Percentiles rank a stretch among this genome's conserved stretches.
Evolutionary conservation across 345 rosid species (phyloP).

Genomic region (Eucalyptus albens): DNA sequence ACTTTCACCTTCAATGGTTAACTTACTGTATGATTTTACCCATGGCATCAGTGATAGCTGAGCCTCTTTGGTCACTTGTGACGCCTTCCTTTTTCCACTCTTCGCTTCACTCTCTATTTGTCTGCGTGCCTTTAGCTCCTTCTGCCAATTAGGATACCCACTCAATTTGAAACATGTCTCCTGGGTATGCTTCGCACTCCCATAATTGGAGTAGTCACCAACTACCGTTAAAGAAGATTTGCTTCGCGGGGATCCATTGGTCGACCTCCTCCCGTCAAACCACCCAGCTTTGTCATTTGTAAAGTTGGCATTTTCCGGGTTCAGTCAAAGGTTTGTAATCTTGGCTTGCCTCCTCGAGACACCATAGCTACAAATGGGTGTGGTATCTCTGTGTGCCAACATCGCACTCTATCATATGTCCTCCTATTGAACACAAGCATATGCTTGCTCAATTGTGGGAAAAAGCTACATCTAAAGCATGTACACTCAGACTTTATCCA

Average conservation of each 20-base stretch:
- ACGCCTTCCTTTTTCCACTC: neutral
- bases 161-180: neutral
- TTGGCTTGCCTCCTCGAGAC: neutral
- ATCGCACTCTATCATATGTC: neutral
- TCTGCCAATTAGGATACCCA: neutral
- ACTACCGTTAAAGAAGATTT: neutral
- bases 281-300: neutral
- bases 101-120: neutral
- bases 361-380: neutral
- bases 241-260: neutral
- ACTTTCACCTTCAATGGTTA: neutral
- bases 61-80: neutral
- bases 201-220: neutral
- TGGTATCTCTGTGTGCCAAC: neutral
- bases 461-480: too few species aligned
- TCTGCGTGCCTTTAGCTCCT: neutral
- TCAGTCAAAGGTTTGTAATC: neutral
- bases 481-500: neutral
- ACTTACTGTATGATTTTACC: accelerated
- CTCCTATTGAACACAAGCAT: neutral
- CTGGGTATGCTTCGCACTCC: neutral
- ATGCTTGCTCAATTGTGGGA: neutral
- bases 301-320: accelerated
- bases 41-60: neutral
- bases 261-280: neutral